Conservation (phyloP, 1,284 basidiomycete species). For the Puccinia sorghi region DNA sequence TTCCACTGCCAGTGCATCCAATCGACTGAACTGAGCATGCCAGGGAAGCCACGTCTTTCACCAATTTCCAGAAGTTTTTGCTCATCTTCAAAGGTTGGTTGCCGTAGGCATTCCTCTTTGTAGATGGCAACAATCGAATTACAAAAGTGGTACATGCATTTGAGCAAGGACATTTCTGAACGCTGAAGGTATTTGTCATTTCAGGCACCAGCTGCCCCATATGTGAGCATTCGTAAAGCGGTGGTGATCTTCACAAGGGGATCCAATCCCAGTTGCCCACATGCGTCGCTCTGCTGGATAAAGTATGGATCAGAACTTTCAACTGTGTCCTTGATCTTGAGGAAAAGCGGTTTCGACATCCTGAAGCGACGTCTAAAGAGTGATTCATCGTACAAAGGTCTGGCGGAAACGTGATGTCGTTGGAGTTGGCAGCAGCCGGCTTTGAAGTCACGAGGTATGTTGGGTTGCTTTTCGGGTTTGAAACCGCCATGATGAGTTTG, state of each 20-base stretch:
- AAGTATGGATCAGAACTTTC: background rate
- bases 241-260: conserved; percentile 1
- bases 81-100: background rate
- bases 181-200: conserved; percentile 21
- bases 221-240: conserved; percentile 15
- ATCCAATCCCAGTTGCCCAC: background rate
- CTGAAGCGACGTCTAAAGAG: no score
- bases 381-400: no score
- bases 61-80: background rate
- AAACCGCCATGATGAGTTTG: no score
- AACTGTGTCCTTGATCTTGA: background rate
- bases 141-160: conserved; percentile 14
- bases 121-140: background rate
- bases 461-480: no score
- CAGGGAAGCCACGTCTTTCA: background rate
- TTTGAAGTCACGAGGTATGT: no score
- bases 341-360: background rate
- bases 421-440: no score
- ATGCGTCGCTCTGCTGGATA: background rate
- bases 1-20: no score
- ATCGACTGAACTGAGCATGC: conserved; percentile 5
- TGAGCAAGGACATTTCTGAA: background rate
- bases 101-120: background rate
- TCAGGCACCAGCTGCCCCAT: background rate
- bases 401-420: no score